Conservation (phyloP, 192 early-diverging fungal genomes). For the Chytriomyces confervae region DNA sequence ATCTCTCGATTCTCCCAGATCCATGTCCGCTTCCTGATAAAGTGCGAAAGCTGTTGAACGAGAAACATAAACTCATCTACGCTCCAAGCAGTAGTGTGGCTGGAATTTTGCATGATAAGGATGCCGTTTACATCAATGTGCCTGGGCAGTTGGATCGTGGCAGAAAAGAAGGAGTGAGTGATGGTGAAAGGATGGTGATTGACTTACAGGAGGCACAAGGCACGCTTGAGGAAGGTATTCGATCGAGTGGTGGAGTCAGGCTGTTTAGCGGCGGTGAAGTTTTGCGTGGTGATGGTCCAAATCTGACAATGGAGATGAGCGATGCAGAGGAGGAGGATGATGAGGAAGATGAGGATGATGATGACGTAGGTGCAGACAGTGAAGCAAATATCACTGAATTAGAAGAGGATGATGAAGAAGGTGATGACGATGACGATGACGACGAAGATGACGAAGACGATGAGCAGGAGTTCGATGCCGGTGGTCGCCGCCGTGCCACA, state of each 20-base stretch:
- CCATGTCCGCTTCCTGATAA: constrained; percentile 98
- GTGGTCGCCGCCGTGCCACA: constrained; percentile 28
- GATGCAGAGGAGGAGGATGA: constrained; percentile 60
- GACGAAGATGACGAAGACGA: constrained; percentile 53
- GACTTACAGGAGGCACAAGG: constrained; percentile 83
- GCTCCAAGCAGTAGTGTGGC: constrained; percentile 98
- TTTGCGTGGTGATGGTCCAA: constrained; percentile 61
- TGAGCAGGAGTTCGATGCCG: not conserved
- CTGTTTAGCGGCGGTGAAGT: constrained; percentile 66
- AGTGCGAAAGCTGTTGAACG: constrained; percentile 84
- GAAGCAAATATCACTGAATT: not conserved
- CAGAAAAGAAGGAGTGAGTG: constrained; percentile 55
- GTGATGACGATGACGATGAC: constrained; percentile 47
- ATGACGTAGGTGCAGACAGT: constrained; percentile 43
- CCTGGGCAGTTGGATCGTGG: constrained; percentile 78
- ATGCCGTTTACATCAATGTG: constrained; percentile 98
- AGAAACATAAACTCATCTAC: constrained; percentile 95
- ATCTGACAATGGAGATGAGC: constrained; percentile 54
- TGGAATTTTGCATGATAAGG: constrained; percentile 98
- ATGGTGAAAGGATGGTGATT: constrained; percentile 92
- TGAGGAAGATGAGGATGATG: constrained; percentile 42
- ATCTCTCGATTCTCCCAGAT: constrained; percentile 81
- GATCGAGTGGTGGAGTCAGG: constrained; percentile 64
- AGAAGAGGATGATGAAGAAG: constrained; percentile 51
- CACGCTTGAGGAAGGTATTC: constrained; percentile 75